Conservation (phyloP, 2,329 filamentous ascomycete species). For the Fusarium nematophilum region DNA sequence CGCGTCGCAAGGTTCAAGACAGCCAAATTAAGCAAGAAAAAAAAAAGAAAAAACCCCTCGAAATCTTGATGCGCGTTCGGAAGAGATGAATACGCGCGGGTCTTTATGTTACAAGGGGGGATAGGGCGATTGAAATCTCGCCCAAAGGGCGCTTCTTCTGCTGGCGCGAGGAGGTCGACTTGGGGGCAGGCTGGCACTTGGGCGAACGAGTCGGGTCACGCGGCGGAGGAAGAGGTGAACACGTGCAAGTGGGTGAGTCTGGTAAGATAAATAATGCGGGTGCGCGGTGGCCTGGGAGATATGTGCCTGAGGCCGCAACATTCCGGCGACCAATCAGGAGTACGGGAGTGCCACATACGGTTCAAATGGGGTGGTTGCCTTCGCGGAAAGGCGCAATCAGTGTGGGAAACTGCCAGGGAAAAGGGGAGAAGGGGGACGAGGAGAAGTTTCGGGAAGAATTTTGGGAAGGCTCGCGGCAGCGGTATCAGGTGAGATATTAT, state of each 20-base stretch:
- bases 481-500: neutral
- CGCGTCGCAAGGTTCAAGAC: conserved; percentile 30
- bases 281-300: conserved; percentile 10
- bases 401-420: conserved; percentile 19
- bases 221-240: conserved; percentile 52
- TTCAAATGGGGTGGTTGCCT: conserved; percentile 36
- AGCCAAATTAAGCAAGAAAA: conserved; percentile 14
- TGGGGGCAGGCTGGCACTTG: conserved; percentile 29
- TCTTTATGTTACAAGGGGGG: conserved; percentile 47
- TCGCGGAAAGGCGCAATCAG: conserved; percentile 28
- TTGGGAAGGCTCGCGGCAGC: neutral
- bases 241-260: conserved; percentile 55
- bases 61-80: conserved; percentile 28
- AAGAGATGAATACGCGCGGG: conserved; percentile 24
- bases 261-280: conserved; percentile 49
- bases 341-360: conserved; percentile 36
- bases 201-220: conserved; percentile 51
- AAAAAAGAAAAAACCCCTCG: conserved; percentile 19
- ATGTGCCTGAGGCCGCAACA: conserved; percentile 40
- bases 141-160: conserved; percentile 24
- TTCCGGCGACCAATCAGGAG: conserved; percentile 32
- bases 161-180: conserved; percentile 23
- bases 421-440: neutral
- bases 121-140: conserved; percentile 33
- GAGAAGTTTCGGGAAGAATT: neutral